These are phyloP conservation scores for Irineochytrium annulatum DNA, from an alignment of 192 early-diverging fungal genomes.

Conservation along the genomic window DNA sequence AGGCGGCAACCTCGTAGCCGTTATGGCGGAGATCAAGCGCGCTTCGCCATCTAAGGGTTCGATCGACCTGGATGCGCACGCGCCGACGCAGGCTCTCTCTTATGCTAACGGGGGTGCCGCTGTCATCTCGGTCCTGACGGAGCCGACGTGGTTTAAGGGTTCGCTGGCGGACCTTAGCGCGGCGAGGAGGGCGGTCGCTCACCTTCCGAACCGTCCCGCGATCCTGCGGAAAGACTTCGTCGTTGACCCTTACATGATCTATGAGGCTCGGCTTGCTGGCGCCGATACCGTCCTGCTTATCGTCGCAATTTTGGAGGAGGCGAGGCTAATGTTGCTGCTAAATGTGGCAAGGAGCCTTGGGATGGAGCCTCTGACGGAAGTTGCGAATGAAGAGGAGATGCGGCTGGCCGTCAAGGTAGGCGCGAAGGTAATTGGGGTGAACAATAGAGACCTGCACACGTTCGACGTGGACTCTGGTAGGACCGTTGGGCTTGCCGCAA, in stretches of 20 bases:
- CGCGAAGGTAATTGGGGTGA: constrained; percentile 91
- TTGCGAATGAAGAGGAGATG: constrained; percentile 91
- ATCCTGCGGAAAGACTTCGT: constrained; percentile 97
- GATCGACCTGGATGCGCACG: constrained; percentile 78
- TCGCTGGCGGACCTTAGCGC: constrained; percentile 84
- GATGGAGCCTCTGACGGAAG: constrained; percentile 99
- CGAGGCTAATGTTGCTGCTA: constrained; percentile 62
- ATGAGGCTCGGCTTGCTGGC: constrained; percentile 90
- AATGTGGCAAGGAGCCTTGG: constrained; percentile 70
- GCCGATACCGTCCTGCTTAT: constrained; percentile 96
- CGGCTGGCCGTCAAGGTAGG: constrained; percentile 72
- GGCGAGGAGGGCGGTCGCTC: constrained; percentile 69
- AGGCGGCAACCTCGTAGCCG: constrained; percentile 58
- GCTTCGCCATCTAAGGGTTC: constrained; percentile 93
- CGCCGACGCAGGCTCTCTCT: constrained; percentile 76
- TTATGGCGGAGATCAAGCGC: constrained; percentile 98
- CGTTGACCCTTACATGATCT: constrained; percentile 91
- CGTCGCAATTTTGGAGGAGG: constrained; percentile 83
- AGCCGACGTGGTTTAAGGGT: constrained; percentile 99
- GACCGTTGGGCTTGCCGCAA: constrained; percentile 70
- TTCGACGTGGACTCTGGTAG: constrained; percentile 92
- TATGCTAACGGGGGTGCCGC: constrained; percentile 90
- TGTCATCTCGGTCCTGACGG: constrained; percentile 95
- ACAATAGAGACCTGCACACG: constrained; percentile 91
- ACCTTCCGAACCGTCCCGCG: constrained; percentile 71